Evolutionary conservation across 148 eudicot species (phyloP), one percentile per base, ranked within the genome.

Genomic region (Camellia sinensis): DNA sequence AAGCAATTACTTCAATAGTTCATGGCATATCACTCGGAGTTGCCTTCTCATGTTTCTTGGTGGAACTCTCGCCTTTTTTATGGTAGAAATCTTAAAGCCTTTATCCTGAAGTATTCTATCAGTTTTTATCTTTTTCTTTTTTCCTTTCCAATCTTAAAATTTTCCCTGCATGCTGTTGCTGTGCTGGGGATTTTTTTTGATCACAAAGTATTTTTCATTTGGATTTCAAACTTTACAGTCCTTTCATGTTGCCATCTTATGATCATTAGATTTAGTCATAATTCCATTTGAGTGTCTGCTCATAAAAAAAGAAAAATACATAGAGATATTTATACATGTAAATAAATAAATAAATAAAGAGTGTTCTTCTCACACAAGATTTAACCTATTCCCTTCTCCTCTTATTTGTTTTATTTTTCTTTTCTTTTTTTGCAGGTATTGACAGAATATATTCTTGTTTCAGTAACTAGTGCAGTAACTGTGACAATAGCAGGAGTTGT

Each of bases 401-500:
- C 73, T 70, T 46, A 45, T n/a, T 70, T 10, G 1, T 5, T 48
- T 46, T 68, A 6, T 15, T 3, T 44, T n/a, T 37, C 67, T 18
- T 22, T n/a, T 18, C 43, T 64, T 75, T 48, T 80, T 53, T 77
- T 87, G 82, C 90, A 96, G 98, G 99, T 96, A 44, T 84, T 96
- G 74, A 94, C 97, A 53, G 99, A 96, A 83, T 96, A 86, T 83
- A 87, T 96, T 72, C 92, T 96, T 71, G 87, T 96, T 72, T 94
- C 98, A 61, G 92, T 93, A 70, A 96, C 99, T 17, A 96, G 99
- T 89, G 99, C 99, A 71, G 94, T 96, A 73, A 96, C 99, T 17
- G 97, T 96, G 79, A 96, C 98, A 57, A 92, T 96, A 75, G 99
- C 97, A 0, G 98, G 99, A 73, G 93, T 93, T 85, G 99, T 96